Evolutionary conservation across 1,139 yeast species (phyloP), one percentile per base, ranked within the genome.

Genomic region (Geotrichum carabidarum): DNA sequence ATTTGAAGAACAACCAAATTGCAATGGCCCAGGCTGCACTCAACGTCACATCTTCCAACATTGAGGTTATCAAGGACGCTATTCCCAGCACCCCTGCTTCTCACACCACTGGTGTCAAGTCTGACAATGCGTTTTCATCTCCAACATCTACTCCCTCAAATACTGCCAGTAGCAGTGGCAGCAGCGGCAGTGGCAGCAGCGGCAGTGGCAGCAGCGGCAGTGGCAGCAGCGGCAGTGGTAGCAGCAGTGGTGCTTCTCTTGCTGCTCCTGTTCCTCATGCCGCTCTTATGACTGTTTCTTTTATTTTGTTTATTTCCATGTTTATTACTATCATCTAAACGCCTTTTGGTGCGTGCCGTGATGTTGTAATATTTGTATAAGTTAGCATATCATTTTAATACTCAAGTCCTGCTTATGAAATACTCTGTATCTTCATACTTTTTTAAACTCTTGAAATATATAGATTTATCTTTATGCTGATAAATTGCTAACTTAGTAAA

Each of bases 11-110:
- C 45, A 15, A 52, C 35, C 30, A 52, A 22, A 49, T 49, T 18
- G 48, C 55, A 8, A 8, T 52, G 43, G 55, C 55, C 17, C 55
- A 52, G 18, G 46, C 55, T 6, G 71, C 70, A 41, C 69, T 61
- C 53, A 63, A 64, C 40, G 45, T 56, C 14, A 52, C 53, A 12
- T 40, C 58, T 14, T 56, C 63, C 27, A 55, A 57, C 46, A 53
- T 62, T 43, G 54, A 53, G 35, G 57, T 54, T 15, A 58, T 60
- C 54, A 53, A 48, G 11, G 27, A 31, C 27, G 27, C 40, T 14
- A 50, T 50, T 44, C 53, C 53, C 11, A 46, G 44, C 51, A 51
- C 53, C 3, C 52, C 50, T 31, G 49, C 55, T n/a, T 9, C 35
- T 44, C 49, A 45, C 30, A 14, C 41, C 17, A 17, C 49, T 14